phyloP scores from a whole-genome alignment of 371 early-diverging fungal genomes.

The Mortierella sp. region DNA sequence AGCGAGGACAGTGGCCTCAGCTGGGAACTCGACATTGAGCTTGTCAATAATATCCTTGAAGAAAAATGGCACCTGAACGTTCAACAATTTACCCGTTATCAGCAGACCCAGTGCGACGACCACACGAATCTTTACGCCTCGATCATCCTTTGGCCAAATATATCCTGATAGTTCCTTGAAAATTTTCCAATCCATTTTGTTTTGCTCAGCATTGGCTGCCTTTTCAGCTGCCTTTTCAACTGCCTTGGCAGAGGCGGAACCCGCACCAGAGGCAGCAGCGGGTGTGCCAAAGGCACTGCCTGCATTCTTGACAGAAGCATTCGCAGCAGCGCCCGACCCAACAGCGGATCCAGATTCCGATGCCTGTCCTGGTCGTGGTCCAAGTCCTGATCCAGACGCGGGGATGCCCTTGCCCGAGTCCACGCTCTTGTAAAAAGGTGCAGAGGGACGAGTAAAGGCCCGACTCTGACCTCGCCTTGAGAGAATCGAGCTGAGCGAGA shows the following conservation, averaged over 20 bases:
- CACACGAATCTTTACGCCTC: conserved; percentile 85
- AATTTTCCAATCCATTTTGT: conserved; percentile 70
- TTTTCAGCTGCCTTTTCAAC: conserved; percentile 4
- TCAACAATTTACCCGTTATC: conserved; percentile 85
- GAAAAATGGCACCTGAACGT: conserved; percentile 94
- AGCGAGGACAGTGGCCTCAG: conserved; percentile 71
- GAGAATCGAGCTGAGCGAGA: conserved; percentile 4
- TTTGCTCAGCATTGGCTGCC: conserved; percentile 30
- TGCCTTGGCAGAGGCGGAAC: neutral
- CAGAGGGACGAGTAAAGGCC: conserved; percentile 20
- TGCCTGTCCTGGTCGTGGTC: neutral
- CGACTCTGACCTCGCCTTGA: conserved; percentile 20
- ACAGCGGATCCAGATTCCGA: conserved; percentile 3
- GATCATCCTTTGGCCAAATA: conserved; percentile 91
- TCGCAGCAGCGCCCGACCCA: neutral
- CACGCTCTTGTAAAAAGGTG: conserved; percentile 15
- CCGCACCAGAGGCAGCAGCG: neutral
- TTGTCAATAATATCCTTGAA: conserved; percentile 93
- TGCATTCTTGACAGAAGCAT: neutral
- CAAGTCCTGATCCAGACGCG: conserved; percentile 8
- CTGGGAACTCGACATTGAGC: conserved; percentile 62
- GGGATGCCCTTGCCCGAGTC: conserved; percentile 7
- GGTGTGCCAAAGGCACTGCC: neutral
- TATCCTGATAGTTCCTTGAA: conserved; percentile 83
- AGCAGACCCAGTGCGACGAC: conserved; percentile 83